Evolutionary conservation across 2,329 filamentous ascomycete species (phyloP).

Genomic region (Stenocarpella maydis): DNA sequence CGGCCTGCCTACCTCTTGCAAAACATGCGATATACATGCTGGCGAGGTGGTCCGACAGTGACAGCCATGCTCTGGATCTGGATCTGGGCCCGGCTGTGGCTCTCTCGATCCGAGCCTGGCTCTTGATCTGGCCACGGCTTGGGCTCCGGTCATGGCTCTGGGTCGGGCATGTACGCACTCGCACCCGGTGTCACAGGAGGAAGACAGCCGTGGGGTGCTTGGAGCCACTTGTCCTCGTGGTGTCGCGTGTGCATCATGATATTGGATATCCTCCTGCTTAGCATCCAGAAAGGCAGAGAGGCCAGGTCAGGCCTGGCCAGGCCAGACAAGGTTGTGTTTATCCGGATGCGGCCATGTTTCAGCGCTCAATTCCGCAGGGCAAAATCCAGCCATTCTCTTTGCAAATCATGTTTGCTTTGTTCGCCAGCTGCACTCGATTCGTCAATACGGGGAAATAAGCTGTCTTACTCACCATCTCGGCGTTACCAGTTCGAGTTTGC

Average conservation of each 20-base stretch:
- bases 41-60: background rate
- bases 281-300: background rate
- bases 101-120: too few species aligned
- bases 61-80: background rate
- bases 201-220: background rate
- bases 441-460: constrained; percentile 25
- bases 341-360: constrained; percentile 31
- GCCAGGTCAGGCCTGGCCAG: background rate
- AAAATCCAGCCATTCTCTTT: constrained; percentile 9
- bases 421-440: constrained; percentile 13
- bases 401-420: constrained; percentile 23
- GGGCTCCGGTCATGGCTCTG: background rate
- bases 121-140: background rate
- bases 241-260: constrained; percentile 15
- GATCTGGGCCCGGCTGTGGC: too few species aligned
- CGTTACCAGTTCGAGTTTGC: constrained; percentile 20
- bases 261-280: constrained; percentile 1
- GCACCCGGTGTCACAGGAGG: constrained; percentile 1
- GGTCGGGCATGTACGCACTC: constrained; percentile 9
- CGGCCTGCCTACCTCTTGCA: background rate
- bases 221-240: constrained; percentile 18
- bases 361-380: constrained; percentile 18
- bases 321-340: constrained; percentile 22
- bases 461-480: constrained; percentile 23
- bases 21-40: background rate